A percentile compares a stretch with the other conserved stretches of the same genome.
Conservation (phyloP, 2,329 filamentous ascomycete species). For the Fusarium piperis region DNA sequence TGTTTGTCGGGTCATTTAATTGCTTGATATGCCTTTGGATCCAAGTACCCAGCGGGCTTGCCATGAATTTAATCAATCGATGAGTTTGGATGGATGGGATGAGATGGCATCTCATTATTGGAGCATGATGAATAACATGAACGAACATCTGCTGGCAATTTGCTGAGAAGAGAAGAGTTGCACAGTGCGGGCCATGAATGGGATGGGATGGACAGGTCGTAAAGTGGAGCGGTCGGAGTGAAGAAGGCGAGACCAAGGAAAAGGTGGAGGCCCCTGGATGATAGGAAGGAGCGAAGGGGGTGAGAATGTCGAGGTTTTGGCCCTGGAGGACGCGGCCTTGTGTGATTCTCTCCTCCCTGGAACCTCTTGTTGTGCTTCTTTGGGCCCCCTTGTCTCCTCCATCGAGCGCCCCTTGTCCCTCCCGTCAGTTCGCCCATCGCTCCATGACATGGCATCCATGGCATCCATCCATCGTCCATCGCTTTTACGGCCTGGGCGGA, state of each 20-base stretch:
- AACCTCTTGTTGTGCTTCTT: constrained; percentile 13
- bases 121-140: constrained; percentile 18
- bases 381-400: constrained; percentile 28
- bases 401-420: constrained; percentile 18
- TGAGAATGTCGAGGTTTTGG: constrained; percentile 3
- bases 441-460: constrained; percentile 20
- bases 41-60: constrained; percentile 4
- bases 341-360: not conserved
- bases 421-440: constrained; percentile 24
- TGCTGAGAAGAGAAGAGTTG: constrained; percentile 19
- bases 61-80: constrained; percentile 23
- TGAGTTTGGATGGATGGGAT: constrained; percentile 10
- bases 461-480: not conserved
- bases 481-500: constrained; percentile 22
- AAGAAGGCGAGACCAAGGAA: not conserved
- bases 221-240: not conserved
- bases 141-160: constrained; percentile 24
- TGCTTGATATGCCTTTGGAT: not conserved
- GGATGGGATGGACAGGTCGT: not conserved
- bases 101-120: constrained; percentile 19
- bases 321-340: not conserved
- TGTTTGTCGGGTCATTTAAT: constrained; percentile 3
- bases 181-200: constrained; percentile 26
- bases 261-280: constrained; percentile 7
- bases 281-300: not conserved